Percentiles rank a stretch among this genome's conserved stretches.
These are phyloP conservation scores for Balakata baccata DNA, from an alignment of 345 rosid species.

Conservation along the genomic window DNA sequence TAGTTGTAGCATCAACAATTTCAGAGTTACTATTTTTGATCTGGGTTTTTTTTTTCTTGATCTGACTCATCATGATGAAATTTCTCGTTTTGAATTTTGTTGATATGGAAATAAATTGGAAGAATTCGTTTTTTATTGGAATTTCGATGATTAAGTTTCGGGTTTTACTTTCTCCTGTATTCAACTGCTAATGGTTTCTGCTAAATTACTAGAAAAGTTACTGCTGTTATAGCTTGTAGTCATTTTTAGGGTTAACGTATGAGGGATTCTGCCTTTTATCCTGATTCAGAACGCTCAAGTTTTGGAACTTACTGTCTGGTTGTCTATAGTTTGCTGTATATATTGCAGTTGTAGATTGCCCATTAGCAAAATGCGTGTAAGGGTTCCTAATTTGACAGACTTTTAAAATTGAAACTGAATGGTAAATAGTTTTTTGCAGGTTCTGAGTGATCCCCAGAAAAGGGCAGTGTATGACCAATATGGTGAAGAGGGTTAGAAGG, in stretches of 20 bases:
- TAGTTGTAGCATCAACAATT: neutral
- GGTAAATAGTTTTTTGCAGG: slow-evolving; percentile 10
- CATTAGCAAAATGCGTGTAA: too few relatives aligned
- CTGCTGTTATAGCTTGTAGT: too few relatives aligned
- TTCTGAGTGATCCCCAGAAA: slow-evolving; percentile 29
- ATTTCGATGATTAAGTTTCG: neutral
- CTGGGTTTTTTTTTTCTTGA: neutral
- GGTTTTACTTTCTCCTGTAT: too few relatives aligned
- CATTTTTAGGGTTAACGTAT: neutral
- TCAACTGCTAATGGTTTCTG: too few relatives aligned
- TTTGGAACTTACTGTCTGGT: neutral
- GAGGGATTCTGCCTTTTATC: neutral
- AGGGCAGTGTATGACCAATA: slow-evolving; percentile 30
- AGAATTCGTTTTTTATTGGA: too few relatives aligned
- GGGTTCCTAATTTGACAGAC: too few relatives aligned
- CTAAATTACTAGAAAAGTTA: too few relatives aligned
- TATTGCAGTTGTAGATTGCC: neutral
- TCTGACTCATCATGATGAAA: neutral
- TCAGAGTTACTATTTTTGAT: neutral
- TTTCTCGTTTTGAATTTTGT: too few relatives aligned
- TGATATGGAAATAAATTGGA: too few relatives aligned
- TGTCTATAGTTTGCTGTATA: neutral
- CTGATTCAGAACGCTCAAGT: too few relatives aligned
- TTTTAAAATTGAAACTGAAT: too few relatives aligned
- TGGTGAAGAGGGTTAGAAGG: slow-evolving; percentile 35